These are phyloP conservation scores for Metschnikowia gelsemii DNA, from an alignment of 805 yeast species.

Conservation along the genomic window DNA sequence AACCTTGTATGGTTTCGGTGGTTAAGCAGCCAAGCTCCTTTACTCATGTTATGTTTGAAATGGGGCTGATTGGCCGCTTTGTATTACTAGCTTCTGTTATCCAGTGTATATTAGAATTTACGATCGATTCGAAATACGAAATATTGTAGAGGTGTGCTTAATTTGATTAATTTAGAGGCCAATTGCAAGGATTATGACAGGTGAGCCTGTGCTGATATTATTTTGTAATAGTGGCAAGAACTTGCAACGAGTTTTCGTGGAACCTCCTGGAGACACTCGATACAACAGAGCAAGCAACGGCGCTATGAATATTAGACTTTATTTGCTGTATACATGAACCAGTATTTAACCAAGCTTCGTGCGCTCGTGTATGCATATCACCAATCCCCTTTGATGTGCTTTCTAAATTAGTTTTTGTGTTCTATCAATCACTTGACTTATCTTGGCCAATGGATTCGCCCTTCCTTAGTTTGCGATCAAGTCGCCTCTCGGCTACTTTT, in stretches of 20 bases:
- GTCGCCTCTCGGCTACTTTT: conserved; percentile 20
- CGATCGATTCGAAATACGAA: conserved; percentile 17
- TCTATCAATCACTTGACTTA: not conserved
- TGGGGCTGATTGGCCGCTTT: conserved; percentile 11
- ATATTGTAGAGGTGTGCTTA: not conserved
- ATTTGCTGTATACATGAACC: too few relatives aligned
- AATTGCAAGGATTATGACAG: too few relatives aligned
- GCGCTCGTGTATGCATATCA: too few relatives aligned
- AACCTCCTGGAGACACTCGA: too few relatives aligned
- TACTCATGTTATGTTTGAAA: not conserved
- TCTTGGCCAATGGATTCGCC: conserved; percentile 21
- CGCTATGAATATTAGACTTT: too few relatives aligned
- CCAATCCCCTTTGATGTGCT: too few relatives aligned
- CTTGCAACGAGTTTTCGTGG: too few relatives aligned
- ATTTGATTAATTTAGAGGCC: too few relatives aligned
- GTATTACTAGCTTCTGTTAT: conserved; percentile 24
- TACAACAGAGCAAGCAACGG: too few relatives aligned
- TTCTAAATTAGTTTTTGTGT: not conserved
- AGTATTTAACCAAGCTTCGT: too few relatives aligned
- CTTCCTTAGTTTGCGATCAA: conserved; percentile 21
- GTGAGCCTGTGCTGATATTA: too few relatives aligned
- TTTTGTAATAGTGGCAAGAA: too few relatives aligned
- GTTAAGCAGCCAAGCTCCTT: conserved; percentile 43
- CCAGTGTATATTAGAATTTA: conserved; percentile 26
- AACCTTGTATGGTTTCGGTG: conserved; percentile 99